Evolutionary conservation across 202 grass and related monocot species (phyloP), one percentile per base, ranked within the genome.

Genomic region (Setaria italica): DNA sequence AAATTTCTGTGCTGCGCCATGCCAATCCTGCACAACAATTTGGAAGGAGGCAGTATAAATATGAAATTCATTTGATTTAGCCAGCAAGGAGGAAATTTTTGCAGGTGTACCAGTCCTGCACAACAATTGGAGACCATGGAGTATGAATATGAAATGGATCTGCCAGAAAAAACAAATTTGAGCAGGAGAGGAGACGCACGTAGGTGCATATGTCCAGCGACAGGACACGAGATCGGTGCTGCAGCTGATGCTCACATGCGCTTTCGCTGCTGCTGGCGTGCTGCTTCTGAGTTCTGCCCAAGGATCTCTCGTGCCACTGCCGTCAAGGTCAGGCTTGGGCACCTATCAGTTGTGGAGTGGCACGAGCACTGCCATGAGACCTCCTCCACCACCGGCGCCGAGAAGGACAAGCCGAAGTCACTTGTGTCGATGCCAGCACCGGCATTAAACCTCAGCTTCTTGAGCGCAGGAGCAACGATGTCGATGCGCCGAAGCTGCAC

Each of bases 311-410:
- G 47, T 49, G 47, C 11, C 11, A 2, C 11, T 49, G 47, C 11
- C 11, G 47, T 49, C 11, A 49, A 13, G 11, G 47, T 12, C 47
- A 49, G 47, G 47, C 47, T 49, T 49, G 3, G 4, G n/a, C 13
- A 79, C 12, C 1, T 64, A 33, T 64, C 1, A 34, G 20, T 64
- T 6, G 33, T 1, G 43, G 59, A 21, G 58, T 12, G 3, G 21
- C 59, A 20, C 25, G 17, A 42, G 11, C 76, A 20, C 5, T 65
- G 48, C 76, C 76, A 79, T 65, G 76, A 49, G 4, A 65, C 58
- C 16, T 50, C 43, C 59, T 65, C 42, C 58, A 79, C 41, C 7
- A 8, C 25, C 2, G 60, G 77, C 41, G 45, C 77, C 15, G 45
- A 19, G 5, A 66, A 49, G 12, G 46, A 33, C 25, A 79, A 49